Evolutionary conservation across 2,329 filamentous ascomycete genomes (phyloP), one percentile per base, ranked within the genome.

Genomic region (Colletotrichum tropicicola): DNA sequence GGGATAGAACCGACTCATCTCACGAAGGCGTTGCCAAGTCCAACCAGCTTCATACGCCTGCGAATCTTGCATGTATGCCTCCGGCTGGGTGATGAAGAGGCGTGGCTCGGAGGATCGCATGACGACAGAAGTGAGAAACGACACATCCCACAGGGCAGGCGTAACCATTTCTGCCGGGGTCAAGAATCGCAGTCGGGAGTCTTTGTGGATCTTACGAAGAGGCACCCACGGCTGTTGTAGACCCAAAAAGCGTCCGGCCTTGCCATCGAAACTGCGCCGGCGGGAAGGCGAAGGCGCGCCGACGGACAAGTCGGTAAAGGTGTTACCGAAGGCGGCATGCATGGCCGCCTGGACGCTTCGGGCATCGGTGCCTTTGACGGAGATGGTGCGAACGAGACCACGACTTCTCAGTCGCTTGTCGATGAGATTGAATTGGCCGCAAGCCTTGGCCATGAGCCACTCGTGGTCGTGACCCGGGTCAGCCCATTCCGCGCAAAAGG

Each of bases 391-490:
- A 41, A 94, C 84, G 9, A 94, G 81, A 1, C 92, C 92, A 58
- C 92, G 86, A 72, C 92, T 94, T 65, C 84, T 85, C n/a, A 95
- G 82, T n/a, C 92, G 85, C 74, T 88, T 85, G 71, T 92, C 91
- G 35, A 92, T 84, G 13, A 86, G 76, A 48, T 88, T 87, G 32
- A 86, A 86, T 4, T 86, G 82, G 3, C 86, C 85, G 72, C 89
- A 93, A 1, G 91, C 92, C 69, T 88, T 89, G 2, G 91, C 88
- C 43, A 89, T 81, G 21, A 93, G 79, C 87, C 90, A 91, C 19
- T 89, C 87, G 15, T 82, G 82, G 25, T 83, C 81, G 49, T 76
- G 74, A 9, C 80, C 80, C 2, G 81, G 75, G 5, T 76, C 77
- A 6, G 76, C 75, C 83, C 84, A 87, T 51, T 85, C 84, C 21